A percentile compares a stretch with the other conserved stretches of the same genome.
Conservation (phyloP, 495 filamentous ascomycete genomes). For the Penicillium soppii region DNA sequence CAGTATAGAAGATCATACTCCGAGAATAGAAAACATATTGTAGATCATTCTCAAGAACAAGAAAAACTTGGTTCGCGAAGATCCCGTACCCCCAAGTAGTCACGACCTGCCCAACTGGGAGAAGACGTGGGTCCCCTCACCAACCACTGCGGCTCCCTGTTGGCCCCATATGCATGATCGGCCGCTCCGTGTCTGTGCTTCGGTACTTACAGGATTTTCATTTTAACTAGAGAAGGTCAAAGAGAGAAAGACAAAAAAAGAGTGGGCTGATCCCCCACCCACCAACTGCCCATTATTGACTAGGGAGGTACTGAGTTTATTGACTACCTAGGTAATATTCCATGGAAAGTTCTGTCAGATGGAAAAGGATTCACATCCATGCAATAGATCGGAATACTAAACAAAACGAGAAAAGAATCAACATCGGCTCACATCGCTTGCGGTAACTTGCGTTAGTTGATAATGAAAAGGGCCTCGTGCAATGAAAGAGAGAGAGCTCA, state of each 20-base stretch:
- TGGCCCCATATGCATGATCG: constrained; percentile 23
- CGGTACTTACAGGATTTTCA: constrained; percentile 2
- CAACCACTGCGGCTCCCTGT: constrained; percentile 5
- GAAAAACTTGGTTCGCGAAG: not conserved
- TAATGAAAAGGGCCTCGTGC: constrained; percentile 7
- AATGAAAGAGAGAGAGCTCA: constrained; percentile 1
- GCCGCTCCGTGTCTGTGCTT: constrained; percentile 23
- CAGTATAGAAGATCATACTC: not conserved
- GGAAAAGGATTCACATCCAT: constrained; percentile 16
- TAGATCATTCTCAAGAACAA: not conserved
- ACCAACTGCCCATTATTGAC: not conserved
- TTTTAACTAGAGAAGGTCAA: not conserved
- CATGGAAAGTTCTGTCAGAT: constrained; percentile 8
- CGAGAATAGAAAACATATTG: too few species aligned
- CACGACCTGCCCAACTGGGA: constrained; percentile 3
- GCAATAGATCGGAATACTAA: constrained; percentile 16
- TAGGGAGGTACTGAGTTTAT: too few species aligned
- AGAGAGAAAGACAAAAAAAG: too few species aligned
- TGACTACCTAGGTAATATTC: too few species aligned
- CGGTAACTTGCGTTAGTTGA: too few species aligned
- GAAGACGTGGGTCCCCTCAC: not conserved
- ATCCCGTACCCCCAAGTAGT: not conserved
- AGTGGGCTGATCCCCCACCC: not conserved
- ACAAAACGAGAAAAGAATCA: constrained; percentile 16
- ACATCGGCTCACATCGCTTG: too few species aligned